Evolutionary conservation across 2,329 filamentous ascomycete species (phyloP).

Genomic region (Neoarthrinium moseri): DNA sequence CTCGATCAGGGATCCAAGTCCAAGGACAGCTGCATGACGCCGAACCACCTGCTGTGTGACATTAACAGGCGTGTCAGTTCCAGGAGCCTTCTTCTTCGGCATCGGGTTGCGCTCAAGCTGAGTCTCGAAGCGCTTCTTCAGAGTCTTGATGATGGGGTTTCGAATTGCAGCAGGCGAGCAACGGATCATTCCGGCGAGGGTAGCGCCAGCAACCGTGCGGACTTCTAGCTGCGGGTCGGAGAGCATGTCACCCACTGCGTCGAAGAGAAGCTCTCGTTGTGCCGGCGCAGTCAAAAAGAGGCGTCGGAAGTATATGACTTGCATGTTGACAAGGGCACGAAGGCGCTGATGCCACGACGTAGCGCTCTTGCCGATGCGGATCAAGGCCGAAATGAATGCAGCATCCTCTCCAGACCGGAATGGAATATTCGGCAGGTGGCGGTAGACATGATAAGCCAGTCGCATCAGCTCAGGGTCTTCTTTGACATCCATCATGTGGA

Average conservation of each 20-base stretch:
- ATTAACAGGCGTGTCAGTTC: constrained; percentile 69
- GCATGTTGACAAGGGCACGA: constrained; percentile 94
- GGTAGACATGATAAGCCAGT: constrained; percentile 94
- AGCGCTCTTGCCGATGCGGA: constrained; percentile 82
- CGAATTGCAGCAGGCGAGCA: constrained; percentile 85
- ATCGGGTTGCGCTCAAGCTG: constrained; percentile 82
- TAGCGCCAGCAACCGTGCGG: constrained; percentile 86
- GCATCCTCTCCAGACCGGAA: constrained; percentile 84
- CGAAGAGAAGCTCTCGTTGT: constrained; percentile 80
- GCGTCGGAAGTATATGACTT: constrained; percentile 96
- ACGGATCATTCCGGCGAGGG: constrained; percentile 94
- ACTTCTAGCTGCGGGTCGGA: constrained; percentile 91
- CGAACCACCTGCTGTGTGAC: constrained; percentile 75
- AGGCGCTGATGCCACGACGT: constrained; percentile 94
- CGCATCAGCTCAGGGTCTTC: constrained; percentile 95
- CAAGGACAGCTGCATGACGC: constrained; percentile 87
- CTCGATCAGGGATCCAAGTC: constrained; percentile 85
- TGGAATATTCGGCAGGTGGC: constrained; percentile 92
- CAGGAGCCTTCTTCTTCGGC: constrained; percentile 67
- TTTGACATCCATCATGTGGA: constrained; percentile 99
- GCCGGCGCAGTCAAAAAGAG: constrained; percentile 78
- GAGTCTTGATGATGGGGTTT: constrained; percentile 69
- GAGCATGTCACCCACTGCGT: constrained; percentile 94
- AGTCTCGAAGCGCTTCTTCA: constrained; percentile 77
- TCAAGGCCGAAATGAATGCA: constrained; percentile 80